Base-by-base conservation (phyloP, 495 filamentous ascomycete genomes). In the Collariella sp. region DNA sequence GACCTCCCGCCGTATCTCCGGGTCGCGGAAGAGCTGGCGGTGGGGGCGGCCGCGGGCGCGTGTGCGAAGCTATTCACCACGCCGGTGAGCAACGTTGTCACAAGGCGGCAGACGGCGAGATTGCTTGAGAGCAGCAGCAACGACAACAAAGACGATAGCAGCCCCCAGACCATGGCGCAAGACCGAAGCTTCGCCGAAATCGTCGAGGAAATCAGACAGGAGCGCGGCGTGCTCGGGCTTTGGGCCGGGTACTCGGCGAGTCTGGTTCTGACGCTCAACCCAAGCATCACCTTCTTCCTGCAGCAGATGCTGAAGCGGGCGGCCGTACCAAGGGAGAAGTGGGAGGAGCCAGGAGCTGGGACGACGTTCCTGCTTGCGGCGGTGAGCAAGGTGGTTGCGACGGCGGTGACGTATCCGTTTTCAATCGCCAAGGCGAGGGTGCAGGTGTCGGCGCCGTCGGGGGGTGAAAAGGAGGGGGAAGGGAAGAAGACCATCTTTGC, bases 221-320 rank as follows among this genome's bases (percentile, higher is more conserved):
- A 93, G 63, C 85, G 87, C 61, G 91, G 90, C 0, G 47, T 91
- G 7, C 12, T 62, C 61, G 90, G 90, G 0, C 87, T 95, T 58
- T 96, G 91, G 91, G 87, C 89, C 0, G 91, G 91, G 3, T 96
- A 96, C 68, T 86, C 85, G 12, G 89, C 89, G 0, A 81, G 79
- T 24, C 67, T 93, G 46, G 76, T 95, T 46, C 67, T 96, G 31
- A 91, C 91, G 1, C 72, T 96, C 1, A 96, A 96, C 62, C 91
- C 91, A 9, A 83, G 83, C 46, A 73, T 95, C 52, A 96, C 91
- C 0, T 91, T 95, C 62, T 83, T 91, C 59, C 72, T 95, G 16
- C 86, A 95, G 59, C 83, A 85, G 57, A 61, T 81, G 7, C 70
- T 91, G 7, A 84, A 84, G 64, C 77, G 80, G 46, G 57, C 72